A percentile compares a stretch with the other conserved stretches of the same genome.
Conservation (phyloP, 179 eudicot genomes). For the Silene coronaria region DNA sequence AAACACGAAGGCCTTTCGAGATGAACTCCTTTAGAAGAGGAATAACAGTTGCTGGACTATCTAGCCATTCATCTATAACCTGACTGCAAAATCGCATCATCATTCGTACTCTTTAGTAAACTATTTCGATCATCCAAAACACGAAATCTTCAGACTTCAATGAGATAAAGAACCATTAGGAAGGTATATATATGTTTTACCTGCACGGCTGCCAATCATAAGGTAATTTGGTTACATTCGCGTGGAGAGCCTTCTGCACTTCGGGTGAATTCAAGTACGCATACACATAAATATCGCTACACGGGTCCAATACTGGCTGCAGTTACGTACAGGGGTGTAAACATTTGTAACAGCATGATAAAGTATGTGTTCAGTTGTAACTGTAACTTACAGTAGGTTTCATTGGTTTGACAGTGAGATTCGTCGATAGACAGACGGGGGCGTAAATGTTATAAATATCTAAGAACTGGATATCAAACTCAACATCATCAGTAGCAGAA, state of each 20-base stretch:
- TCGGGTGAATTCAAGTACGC: slow-evolving; percentile 49
- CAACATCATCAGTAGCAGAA: slow-evolving; percentile 22
- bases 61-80: slow-evolving; percentile 30
- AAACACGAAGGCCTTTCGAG: slow-evolving; percentile 51
- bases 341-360: neutral
- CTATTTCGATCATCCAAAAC: no score
- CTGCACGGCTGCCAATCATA: slow-evolving; percentile 53
- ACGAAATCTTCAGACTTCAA: neutral
- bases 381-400: slow-evolving; percentile 33
- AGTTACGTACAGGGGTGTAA: neutral
- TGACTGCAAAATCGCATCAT: slow-evolving; percentile 25
- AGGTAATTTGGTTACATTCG: slow-evolving; percentile 33
- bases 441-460: slow-evolving; percentile 63
- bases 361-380: neutral
- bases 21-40: slow-evolving; percentile 51
- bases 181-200: slow-evolving; percentile 13
- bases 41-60: slow-evolving; percentile 42
- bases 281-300: slow-evolving; percentile 39
- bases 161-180: neutral
- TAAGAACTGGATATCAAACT: slow-evolving; percentile 25
- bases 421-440: slow-evolving; percentile 34
- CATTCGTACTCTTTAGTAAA: neutral
- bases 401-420: slow-evolving; percentile 25
- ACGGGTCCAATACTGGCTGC: slow-evolving; percentile 54
- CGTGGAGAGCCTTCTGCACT: slow-evolving; percentile 58